Evolutionary conservation across 139 green algal genomes (phyloP).

Genomic region (Picochlorum sp.): DNA sequence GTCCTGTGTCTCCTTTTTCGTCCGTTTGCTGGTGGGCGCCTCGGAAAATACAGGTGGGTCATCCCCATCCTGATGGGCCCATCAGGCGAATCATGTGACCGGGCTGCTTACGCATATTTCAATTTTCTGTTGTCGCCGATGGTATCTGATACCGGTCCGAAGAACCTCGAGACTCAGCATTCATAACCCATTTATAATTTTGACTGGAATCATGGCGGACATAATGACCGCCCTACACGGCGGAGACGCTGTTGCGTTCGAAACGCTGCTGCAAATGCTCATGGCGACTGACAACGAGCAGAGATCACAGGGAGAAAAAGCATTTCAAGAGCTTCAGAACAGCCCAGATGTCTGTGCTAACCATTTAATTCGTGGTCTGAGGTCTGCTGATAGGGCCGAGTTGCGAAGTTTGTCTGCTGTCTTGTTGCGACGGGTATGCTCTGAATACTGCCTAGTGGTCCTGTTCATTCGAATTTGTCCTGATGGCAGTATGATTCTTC

Average conservation of each 20-base stretch:
- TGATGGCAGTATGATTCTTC: not conserved
- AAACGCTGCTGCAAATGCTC: slow-evolving; percentile 65
- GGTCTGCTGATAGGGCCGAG: slow-evolving; percentile 37
- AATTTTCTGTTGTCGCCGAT: too few species aligned
- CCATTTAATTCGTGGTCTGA: slow-evolving; percentile 41
- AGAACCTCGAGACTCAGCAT: too few species aligned
- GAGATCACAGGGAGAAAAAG: slow-evolving; percentile 14
- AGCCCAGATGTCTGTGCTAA: slow-evolving; percentile 44
- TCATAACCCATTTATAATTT: too few species aligned
- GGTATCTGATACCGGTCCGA: too few species aligned
- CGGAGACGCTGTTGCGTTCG: slow-evolving; percentile 45
- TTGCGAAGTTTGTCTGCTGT: slow-evolving; percentile 62
- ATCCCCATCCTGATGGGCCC: too few species aligned
- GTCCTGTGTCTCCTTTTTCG: too few species aligned
- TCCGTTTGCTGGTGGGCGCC: too few species aligned
- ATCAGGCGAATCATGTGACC: too few species aligned
- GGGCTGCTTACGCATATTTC: too few species aligned
- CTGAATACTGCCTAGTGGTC: not conserved
- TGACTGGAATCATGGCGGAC: not conserved
- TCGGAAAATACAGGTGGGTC: too few species aligned
- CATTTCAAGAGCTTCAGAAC: slow-evolving; percentile 38
- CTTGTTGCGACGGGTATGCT: slow-evolving; percentile 64
- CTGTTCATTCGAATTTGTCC: not conserved
- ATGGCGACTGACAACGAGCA: slow-evolving; percentile 71
- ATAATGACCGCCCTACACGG: slow-evolving; percentile 19